phyloP scores from a whole-genome alignment of 495 filamentous ascomycete species.

The Penicillium flavigenum region DNA sequence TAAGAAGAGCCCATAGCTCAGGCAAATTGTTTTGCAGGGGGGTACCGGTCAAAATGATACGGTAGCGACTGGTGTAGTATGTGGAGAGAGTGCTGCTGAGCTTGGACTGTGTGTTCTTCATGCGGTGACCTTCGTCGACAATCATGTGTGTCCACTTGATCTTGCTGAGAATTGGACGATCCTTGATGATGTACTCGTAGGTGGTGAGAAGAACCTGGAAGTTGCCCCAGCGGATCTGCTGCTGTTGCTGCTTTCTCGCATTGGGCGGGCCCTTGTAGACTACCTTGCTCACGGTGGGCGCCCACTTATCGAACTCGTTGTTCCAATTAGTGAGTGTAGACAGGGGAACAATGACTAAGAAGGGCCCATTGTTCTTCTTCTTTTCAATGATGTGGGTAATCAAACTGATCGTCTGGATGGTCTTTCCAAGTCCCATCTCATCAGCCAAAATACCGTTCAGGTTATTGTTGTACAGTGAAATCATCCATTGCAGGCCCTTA shows the following conservation, averaged over 20 bases:
- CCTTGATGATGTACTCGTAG: constrained; percentile 99
- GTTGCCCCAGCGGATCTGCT: constrained; percentile 87
- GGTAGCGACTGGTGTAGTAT: constrained; percentile 92
- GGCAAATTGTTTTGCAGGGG: constrained; percentile 96
- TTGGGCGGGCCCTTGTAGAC: constrained; percentile 97
- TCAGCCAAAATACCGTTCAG: constrained; percentile 97
- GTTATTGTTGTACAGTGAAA: constrained; percentile 99
- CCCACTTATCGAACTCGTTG: constrained; percentile 98
- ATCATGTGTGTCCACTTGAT: constrained; percentile 99
- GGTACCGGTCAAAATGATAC: constrained; percentile 95
- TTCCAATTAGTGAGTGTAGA: constrained; percentile 99
- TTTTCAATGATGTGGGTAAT: constrained; percentile 95
- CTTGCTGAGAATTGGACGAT: constrained; percentile 89
- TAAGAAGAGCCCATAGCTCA: constrained; percentile 94
- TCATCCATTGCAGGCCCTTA: constrained; percentile 99
- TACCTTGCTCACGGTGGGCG: constrained; percentile 76
- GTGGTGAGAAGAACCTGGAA: constrained; percentile 97
- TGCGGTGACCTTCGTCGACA: constrained; percentile 97
- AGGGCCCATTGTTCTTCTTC: constrained; percentile 91
- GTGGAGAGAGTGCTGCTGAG: constrained; percentile 90
- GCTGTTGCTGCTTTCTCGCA: constrained; percentile 83
- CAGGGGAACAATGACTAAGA: constrained; percentile 92
- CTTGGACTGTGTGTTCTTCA: constrained; percentile 99
- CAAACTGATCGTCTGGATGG: constrained; percentile 97
- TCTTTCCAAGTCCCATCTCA: constrained; percentile 99